phyloP scores from a whole-genome alignment of 306 rosid genomes.

The Carpinus viminea region DNA sequence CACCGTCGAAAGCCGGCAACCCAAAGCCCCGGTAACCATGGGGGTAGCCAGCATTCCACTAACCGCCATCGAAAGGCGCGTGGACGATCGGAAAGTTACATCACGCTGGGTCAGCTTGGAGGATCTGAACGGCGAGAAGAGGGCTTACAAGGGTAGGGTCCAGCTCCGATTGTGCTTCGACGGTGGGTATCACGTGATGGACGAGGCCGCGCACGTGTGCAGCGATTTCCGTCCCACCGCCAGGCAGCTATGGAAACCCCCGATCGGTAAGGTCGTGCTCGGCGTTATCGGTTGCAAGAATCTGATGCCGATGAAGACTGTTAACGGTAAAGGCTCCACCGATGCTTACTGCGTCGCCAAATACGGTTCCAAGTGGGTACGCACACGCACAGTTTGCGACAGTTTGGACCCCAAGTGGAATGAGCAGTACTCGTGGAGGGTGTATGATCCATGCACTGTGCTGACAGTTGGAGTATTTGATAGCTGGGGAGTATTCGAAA shows the following conservation, averaged over 20 bases:
- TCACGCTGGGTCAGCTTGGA: slow-evolving; percentile 71
- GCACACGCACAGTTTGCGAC: slow-evolving; percentile 66
- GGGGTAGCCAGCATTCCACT: slow-evolving; percentile 58
- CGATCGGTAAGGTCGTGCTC: slow-evolving; percentile 69
- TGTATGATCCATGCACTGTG: slow-evolving; percentile 82
- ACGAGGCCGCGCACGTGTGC: slow-evolving; percentile 73
- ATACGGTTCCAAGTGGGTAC: slow-evolving; percentile 84
- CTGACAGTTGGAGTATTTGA: slow-evolving; percentile 77
- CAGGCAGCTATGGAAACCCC: slow-evolving; percentile 82
- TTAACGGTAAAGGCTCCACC: slow-evolving; percentile 53
- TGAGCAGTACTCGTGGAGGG: slow-evolving; percentile 91
- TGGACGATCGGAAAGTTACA: slow-evolving; percentile 68
- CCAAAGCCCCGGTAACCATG: slow-evolving; percentile 28
- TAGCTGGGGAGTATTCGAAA: slow-evolving; percentile 38
- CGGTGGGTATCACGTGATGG: slow-evolving; percentile 97
- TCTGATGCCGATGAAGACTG: slow-evolving; percentile 68
- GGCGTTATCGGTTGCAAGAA: slow-evolving; percentile 73
- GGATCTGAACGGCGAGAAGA: slow-evolving; percentile 31
- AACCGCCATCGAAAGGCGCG: slow-evolving; percentile 57
- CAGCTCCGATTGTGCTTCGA: slow-evolving; percentile 76
- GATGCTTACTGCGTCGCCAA: slow-evolving; percentile 86
- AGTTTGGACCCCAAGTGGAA: slow-evolving; percentile 87
- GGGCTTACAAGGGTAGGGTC: slow-evolving; percentile 52
- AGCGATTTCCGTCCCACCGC: slow-evolving; percentile 94
- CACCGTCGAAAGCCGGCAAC: slow-evolving; percentile 55